Base-by-base conservation (phyloP, 345 rosid species). In the Zanthoxylum bungeanum region DNA sequence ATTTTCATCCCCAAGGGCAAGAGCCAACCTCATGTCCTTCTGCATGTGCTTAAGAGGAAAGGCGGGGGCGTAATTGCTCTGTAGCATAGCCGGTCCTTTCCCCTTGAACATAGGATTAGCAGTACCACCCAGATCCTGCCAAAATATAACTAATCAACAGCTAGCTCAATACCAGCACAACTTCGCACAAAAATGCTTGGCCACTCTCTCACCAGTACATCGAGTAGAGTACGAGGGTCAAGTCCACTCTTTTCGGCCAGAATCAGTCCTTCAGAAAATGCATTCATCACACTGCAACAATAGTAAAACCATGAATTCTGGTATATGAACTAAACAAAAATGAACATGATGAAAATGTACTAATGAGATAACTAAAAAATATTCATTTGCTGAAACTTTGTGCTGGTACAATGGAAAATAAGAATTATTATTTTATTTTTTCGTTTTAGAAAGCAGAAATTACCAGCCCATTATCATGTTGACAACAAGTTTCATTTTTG, bases 381-480 rank as follows among this genome's bases (percentile, higher is more conserved):
- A 36, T 68, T 17, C 12, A n/a, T 14, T 7, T 0, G 21, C 67
- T 5, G 2, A 21, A 36, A 25, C 12, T 52, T 53, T 25, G 14
- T 7, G 14, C 49, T 37, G 33, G 14, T 44, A 52, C 36, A 36
- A 24, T 25, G 68, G 7, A 53, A 24, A 68, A 17, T 3, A 50
- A 51, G 31, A 56, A 19, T 30, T 42, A 9, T 39, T n/a, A 17
- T 25, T 28, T n/a, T 55, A 39, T 27, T 62, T 16, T n/a, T n/a
- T n/a, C n/a, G n/a, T n/a, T n/a, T n/a, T n/a, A n/a, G n/a, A 33
- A 12, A 60, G n/a, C 9, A 44, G 59, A 72, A 17, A 33, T 74
- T 82, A 94, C 98, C 97, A 88, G 75, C 99, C 99, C 98, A 95
- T 90, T 73, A 95, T 84, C 99, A 95, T 90, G 85, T 95, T 95